phyloP scores from a whole-genome alignment of 139 green algal genomes.

The Tetradesmus obliquus region DNA sequence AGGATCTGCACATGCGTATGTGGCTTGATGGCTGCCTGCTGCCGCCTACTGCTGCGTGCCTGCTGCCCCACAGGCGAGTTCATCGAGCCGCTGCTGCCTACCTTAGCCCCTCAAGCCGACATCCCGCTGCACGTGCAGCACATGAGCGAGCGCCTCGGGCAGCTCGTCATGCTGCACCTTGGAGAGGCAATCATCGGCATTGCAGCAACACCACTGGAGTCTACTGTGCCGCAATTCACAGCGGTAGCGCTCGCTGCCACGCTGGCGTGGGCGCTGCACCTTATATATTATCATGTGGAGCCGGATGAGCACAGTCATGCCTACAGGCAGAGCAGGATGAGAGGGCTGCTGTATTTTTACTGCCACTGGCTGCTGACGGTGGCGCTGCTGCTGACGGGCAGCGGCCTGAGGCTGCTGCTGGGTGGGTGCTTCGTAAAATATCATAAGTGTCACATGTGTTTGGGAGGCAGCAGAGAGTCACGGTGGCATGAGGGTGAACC shows the following conservation, averaged over 20 bases:
- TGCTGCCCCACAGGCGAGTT: background rate
- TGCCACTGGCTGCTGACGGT: slow-evolving; percentile 19
- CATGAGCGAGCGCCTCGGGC: slow-evolving; percentile 15
- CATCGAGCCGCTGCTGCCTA: background rate
- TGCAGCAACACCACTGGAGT: background rate
- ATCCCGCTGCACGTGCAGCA: slow-evolving; percentile 27
- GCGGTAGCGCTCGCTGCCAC: background rate
- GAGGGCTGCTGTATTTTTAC: slow-evolving; percentile 25
- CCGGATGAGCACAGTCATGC: slow-evolving; percentile 12
- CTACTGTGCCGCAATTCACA: slow-evolving; percentile 10
- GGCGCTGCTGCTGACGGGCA: slow-evolving; percentile 14
- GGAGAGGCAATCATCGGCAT: slow-evolving; percentile 19
- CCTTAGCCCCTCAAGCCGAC: background rate
- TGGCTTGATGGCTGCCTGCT: background rate
- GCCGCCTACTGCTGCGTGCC: background rate
- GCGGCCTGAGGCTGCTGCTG: slow-evolving; percentile 1
- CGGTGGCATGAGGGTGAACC: too few relatives aligned
- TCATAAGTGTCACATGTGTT: too few relatives aligned
- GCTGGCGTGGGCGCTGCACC: background rate
- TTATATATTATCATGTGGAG: slow-evolving; percentile 25
- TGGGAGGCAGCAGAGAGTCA: too few relatives aligned
- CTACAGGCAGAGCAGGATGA: slow-evolving; percentile 23
- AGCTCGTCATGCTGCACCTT: slow-evolving; percentile 24
- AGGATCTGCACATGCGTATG: too few relatives aligned
- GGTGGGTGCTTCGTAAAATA: background rate